A percentile compares a stretch with the other conserved stretches of the same genome.
Conservation (phyloP, 2,329 filamentous ascomycete species). For the Phoma herbarum region DNA sequence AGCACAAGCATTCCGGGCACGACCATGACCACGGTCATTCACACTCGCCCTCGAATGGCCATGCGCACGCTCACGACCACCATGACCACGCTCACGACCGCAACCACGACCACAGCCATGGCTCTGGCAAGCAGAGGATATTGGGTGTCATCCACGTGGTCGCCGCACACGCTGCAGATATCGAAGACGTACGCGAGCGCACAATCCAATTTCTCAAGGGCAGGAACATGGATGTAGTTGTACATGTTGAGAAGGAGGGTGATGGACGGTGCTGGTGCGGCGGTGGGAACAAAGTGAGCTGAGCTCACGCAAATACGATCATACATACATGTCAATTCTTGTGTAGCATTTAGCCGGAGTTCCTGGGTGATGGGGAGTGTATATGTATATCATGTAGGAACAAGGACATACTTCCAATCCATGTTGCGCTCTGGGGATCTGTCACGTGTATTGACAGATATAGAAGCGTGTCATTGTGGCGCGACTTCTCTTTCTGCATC, state of each 20-base stretch:
- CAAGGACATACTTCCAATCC: background rate
- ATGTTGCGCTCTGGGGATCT: too few relatives aligned
- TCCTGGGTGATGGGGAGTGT: background rate
- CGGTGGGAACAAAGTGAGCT: conserved; percentile 51
- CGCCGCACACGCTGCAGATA: conserved; percentile 73
- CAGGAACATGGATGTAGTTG: conserved; percentile 79
- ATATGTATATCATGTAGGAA: background rate
- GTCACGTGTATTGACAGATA: too few relatives aligned
- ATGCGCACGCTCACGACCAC: conserved; percentile 48
- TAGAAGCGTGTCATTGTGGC: too few relatives aligned
- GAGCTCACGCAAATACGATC: background rate
- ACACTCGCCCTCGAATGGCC: conserved; percentile 45
- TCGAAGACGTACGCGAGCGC: conserved; percentile 85
- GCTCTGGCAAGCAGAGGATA: conserved; percentile 59
- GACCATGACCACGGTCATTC: conserved; percentile 31
- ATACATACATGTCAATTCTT: background rate
- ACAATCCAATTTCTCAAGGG: conserved; percentile 74
- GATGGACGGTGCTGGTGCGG: conserved; percentile 73
- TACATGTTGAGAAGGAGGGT: conserved; percentile 88
- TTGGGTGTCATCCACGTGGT: conserved; percentile 88
- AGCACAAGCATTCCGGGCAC: conserved; percentile 46
- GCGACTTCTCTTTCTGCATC: too few relatives aligned
- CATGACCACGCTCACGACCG: conserved; percentile 50
- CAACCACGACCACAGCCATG: conserved; percentile 48
- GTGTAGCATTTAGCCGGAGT: background rate